Conservation (phyloP, 2,329 filamentous ascomycete species). For the Colletotrichum sp. region DNA sequence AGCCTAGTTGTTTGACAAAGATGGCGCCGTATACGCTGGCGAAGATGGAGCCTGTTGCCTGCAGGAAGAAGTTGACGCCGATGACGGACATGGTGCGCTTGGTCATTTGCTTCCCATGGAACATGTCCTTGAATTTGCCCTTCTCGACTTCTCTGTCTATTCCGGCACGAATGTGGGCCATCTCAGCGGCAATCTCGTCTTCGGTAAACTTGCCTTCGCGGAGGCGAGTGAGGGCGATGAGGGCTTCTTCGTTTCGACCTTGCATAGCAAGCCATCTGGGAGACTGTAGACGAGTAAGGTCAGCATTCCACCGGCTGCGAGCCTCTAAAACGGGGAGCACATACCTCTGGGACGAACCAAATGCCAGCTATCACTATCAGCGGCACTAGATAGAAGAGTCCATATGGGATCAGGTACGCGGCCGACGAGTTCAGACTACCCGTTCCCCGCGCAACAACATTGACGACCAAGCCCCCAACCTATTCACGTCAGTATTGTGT, state of each 20-base stretch:
- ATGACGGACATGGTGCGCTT: constrained; percentile 29
- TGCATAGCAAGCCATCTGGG: constrained; percentile 34
- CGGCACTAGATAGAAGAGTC: constrained; percentile 38
- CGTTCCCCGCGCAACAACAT: constrained; percentile 31
- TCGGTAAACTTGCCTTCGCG: constrained; percentile 27
- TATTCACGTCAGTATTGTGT: background rate
- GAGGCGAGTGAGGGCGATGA: constrained; percentile 27
- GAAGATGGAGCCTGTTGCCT: constrained; percentile 33
- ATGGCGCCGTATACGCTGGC: constrained; percentile 33
- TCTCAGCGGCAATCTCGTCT: constrained; percentile 27
- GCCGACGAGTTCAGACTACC: constrained; percentile 30
- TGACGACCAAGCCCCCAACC: constrained; percentile 25
- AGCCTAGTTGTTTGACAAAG: constrained; percentile 31
- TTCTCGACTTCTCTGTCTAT: constrained; percentile 37
- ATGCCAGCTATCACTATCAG: constrained; percentile 27
- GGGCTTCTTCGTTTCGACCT: constrained; percentile 32
- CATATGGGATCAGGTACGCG: constrained; percentile 38
- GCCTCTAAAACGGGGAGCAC: background rate
- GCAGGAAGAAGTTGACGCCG: constrained; percentile 34
- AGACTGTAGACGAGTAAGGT: background rate
- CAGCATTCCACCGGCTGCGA: constrained; percentile 7
- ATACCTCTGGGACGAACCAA: constrained; percentile 33
- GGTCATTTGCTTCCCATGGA: constrained; percentile 23
- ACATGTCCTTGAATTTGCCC: constrained; percentile 37
- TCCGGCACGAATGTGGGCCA: constrained; percentile 16